Evolutionary conservation across 1,284 basidiomycete species (phyloP).

Genomic region (Pseudozyma pruni): DNA sequence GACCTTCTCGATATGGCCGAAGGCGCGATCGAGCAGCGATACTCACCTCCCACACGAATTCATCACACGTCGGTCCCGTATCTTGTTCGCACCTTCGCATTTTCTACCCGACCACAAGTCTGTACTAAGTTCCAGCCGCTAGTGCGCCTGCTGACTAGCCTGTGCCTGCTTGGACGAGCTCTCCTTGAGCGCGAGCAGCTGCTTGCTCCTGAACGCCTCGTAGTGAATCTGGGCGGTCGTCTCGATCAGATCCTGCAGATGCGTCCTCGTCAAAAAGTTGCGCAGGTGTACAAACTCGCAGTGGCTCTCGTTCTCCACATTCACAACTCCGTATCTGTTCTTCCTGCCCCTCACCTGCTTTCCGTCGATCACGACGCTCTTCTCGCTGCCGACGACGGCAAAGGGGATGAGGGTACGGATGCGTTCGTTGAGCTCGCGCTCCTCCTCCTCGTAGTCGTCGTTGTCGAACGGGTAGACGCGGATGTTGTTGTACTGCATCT

Average conservation of each 20-base stretch:
- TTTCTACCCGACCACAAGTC: too few species aligned
- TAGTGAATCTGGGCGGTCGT: constrained; percentile 99
- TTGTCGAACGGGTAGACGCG: constrained; percentile 96
- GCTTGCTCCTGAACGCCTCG: constrained; percentile 98
- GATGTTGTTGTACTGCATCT: constrained; percentile 91
- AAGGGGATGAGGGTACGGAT: constrained; percentile 96
- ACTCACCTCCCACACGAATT: too few species aligned
- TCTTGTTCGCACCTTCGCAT: too few species aligned
- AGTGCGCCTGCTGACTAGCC: constrained; percentile 29
- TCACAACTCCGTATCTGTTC: constrained; percentile 98
- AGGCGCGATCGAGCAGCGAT: too few species aligned
- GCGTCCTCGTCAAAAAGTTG: constrained; percentile 93
- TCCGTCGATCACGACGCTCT: constrained; percentile 92
- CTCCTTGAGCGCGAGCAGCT: constrained; percentile 91
- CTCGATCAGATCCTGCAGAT: constrained; percentile 97
- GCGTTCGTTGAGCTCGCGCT: constrained; percentile 86
- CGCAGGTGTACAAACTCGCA: constrained; percentile 98
- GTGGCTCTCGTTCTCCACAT: constrained; percentile 89
- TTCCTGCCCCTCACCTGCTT: constrained; percentile 94
- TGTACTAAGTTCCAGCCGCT: too few species aligned
- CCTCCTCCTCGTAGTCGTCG: constrained; percentile 91
- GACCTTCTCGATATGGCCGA: too few species aligned
- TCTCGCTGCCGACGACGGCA: constrained; percentile 94
- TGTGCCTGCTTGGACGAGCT: constrained; percentile 64
- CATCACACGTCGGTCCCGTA: too few species aligned